Evolutionary conservation across 306 rosid genomes (phyloP), one percentile per base, ranked within the genome.

Genomic region (Glycine soja): DNA sequence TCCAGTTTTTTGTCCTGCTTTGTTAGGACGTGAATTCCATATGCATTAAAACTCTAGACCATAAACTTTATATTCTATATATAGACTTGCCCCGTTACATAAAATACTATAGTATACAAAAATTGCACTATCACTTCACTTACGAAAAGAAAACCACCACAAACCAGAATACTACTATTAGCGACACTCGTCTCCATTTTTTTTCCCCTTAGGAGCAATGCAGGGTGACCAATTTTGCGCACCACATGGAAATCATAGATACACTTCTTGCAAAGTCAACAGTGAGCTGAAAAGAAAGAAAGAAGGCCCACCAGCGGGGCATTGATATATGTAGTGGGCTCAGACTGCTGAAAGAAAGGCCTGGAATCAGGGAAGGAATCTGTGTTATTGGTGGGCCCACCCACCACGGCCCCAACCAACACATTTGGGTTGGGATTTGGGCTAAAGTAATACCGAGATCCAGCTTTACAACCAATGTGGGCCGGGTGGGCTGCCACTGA

Each of bases 261-360:
- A 70, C 75, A 71, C 7, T 11, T 65, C 70, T 24, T 24, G 30
- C 10, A 15, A 18, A 75, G 50, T 95, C 89, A 95, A 54, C 57
- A 48, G 76, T 95, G 99, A 87, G 93, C 90, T 56, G 98, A 87
- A 80, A 95, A 90, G 93, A 82, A 93, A 9, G 94, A 87, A 0
- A 95, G 97, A 6, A 95, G 94, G 87, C 98, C 99, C 89, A 96
- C 97, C 4, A 96, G 70, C 0, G 96, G 99, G 4, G 97, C 94
- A 18, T 95, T 93, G 72, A 93, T 95, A 70, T 95, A 93, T 0
- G 98, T 93, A 0, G 99, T 95, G 92, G 99, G 99, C 91, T 95
- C 97, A 0, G 99, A 90, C 64, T 95, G 86, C 85, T 95, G 97
- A 75, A 90, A 95, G 85, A 65, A 90, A 6, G 97, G 92, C 95